phyloP scores from a whole-genome alignment of 805 yeast species.

The Metschnikowia lunata region DNA sequence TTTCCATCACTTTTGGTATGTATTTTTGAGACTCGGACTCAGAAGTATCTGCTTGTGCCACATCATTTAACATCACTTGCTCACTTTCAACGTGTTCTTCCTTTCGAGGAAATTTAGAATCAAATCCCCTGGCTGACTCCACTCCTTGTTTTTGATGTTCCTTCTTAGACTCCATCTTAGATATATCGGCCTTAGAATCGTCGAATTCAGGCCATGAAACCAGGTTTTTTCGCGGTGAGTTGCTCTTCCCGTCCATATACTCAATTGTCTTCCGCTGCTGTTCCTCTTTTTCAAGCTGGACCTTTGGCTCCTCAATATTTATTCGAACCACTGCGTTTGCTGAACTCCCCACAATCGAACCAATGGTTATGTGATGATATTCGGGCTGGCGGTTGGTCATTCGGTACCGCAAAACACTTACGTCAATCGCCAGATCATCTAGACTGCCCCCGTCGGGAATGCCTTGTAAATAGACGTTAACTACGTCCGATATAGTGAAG shows the following conservation, averaged over 20 bases:
- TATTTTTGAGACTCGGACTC: too few relatives aligned
- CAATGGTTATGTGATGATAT: slow-evolving; percentile 6
- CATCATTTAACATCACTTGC: too few relatives aligned
- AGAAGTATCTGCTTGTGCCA: too few relatives aligned
- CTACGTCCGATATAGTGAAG: slow-evolving; percentile 3
- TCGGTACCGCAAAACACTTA: slow-evolving; percentile 10
- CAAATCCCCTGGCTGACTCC: too few relatives aligned
- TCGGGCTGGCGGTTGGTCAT: slow-evolving; percentile 6
- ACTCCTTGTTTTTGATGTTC: too few relatives aligned
- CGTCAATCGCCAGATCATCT: slow-evolving; percentile 17
- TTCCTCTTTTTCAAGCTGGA: slow-evolving; percentile 1
- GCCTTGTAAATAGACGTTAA: slow-evolving; percentile 1
- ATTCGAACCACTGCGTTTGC: slow-evolving; percentile 15
- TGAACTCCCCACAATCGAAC: slow-evolving; percentile 13
- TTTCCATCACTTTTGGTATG: too few relatives aligned
- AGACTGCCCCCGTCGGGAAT: slow-evolving; percentile 16
- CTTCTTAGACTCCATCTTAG: too few relatives aligned
- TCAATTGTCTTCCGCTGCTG: background rate
- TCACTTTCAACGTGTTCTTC: too few relatives aligned
- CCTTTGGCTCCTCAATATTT: slow-evolving; percentile 5
- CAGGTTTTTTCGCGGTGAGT: too few relatives aligned
- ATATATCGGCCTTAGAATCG: too few relatives aligned
- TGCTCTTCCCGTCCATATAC: background rate
- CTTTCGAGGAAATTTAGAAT: too few relatives aligned
- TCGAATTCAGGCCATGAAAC: too few relatives aligned